Evolutionary conservation across 352 stramenopile genomes (phyloP).

Genomic region (Thalassiosira mediterranea): DNA sequence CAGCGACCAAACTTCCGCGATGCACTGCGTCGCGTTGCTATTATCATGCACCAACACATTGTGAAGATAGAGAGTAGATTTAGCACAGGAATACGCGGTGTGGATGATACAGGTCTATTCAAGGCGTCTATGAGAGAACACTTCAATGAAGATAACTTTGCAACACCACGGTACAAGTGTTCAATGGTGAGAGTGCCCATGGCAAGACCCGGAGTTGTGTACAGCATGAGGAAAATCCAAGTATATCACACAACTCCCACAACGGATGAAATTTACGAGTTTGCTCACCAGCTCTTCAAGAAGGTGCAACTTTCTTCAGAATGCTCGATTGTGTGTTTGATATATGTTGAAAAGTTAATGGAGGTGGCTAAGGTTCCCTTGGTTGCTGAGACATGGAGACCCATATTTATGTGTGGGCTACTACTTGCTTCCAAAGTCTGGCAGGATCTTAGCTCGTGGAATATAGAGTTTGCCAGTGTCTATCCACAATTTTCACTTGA

Average conservation of each 20-base stretch:
- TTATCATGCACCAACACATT: conserved; percentile 84
- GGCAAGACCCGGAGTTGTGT: conserved; percentile 72
- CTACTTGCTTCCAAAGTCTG: conserved; percentile 98
- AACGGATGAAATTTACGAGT: conserved; percentile 84
- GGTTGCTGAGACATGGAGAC: conserved; percentile 94
- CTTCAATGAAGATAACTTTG: conserved; percentile 78
- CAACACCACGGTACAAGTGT: conserved; percentile 74
- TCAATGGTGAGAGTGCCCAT: conserved; percentile 81
- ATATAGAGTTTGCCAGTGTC: conserved; percentile 95
- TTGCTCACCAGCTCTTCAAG: conserved; percentile 91
- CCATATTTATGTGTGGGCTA: conserved; percentile 96
- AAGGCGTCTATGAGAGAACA: conserved; percentile 67
- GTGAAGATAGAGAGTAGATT: conserved; percentile 83
- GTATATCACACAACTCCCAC: conserved; percentile 68
- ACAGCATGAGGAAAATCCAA: conserved; percentile 75
- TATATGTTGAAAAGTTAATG: conserved; percentile 99
- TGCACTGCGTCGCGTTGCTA: conserved; percentile 80
- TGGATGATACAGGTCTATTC: conserved; percentile 67
- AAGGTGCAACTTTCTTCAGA: conserved; percentile 96
- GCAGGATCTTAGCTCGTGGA: conserved; percentile 98
- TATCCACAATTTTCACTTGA: conserved; percentile 98
- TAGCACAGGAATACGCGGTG: conserved; percentile 41
- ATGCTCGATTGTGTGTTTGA: conserved; percentile 97
- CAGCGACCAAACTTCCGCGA: conserved; percentile 80
- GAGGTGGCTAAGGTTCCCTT: conserved; percentile 94